Evolutionary conservation across 2,329 filamentous ascomycete genomes (phyloP).

Genomic region (Polytolypa hystricis): DNA sequence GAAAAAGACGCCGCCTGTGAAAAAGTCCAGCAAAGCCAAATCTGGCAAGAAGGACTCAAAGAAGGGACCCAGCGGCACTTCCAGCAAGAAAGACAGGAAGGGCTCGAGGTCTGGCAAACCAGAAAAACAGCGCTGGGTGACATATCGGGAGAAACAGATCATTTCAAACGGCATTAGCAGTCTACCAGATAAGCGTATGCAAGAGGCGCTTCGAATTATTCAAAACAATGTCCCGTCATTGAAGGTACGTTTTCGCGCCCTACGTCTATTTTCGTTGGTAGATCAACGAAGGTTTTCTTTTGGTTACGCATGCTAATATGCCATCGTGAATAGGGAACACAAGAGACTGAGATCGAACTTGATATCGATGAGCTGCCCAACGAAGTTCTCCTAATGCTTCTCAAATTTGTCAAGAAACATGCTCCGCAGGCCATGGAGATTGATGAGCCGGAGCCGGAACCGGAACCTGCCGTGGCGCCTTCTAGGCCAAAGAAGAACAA

Average conservation of each 20-base stretch:
- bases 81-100: constrained; percentile 47
- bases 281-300: no score
- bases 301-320: constrained; percentile 8
- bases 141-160: constrained; percentile 74
- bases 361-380: constrained; percentile 40
- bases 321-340: constrained; percentile 24
- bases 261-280: neutral
- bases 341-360: constrained; percentile 38
- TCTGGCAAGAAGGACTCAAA: constrained; percentile 35
- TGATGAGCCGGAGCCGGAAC: constrained; percentile 27
- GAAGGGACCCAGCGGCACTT: constrained; percentile 30
- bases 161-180: constrained; percentile 78
- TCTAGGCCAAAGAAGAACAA: constrained; percentile 41
- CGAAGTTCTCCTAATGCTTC: constrained; percentile 33
- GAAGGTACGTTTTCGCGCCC: constrained; percentile 36
- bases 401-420: constrained; percentile 39
- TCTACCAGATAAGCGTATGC: constrained; percentile 66
- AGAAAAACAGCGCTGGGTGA: constrained; percentile 54
- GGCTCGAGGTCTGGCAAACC: constrained; percentile 28
- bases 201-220: constrained; percentile 77
- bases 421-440: constrained; percentile 32
- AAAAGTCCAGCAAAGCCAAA: constrained; percentile 34
- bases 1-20: constrained; percentile 43
- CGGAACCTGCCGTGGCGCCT: constrained; percentile 23
- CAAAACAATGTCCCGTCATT: constrained; percentile 69